phyloP scores from a whole-genome alignment of 306 rosid genomes.

The Prunus mume region DNA sequence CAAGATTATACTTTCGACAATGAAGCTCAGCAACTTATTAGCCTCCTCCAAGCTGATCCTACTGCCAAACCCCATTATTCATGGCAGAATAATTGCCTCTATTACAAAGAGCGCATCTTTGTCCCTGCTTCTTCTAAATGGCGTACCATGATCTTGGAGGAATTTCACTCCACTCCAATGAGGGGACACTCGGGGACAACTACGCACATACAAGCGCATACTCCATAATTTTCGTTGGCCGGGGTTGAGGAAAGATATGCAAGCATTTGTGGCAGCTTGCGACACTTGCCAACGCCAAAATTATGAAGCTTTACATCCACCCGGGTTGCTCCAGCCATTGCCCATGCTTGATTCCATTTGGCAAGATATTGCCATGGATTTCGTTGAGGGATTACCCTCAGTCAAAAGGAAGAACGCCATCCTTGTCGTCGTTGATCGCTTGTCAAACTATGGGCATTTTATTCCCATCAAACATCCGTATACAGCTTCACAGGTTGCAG shows the following conservation, averaged over 20 bases:
- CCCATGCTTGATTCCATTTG: neutral
- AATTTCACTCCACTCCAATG: neutral
- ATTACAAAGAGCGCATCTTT: neutral
- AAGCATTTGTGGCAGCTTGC: neutral
- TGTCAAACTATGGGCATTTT: neutral
- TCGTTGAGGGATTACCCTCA: neutral
- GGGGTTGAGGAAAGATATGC: neutral
- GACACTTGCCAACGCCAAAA: neutral
- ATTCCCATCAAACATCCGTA: neutral
- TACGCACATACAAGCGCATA: neutral
- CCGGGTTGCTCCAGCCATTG: neutral
- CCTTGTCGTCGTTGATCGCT: neutral
- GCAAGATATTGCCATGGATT: neutral
- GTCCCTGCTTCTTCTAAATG: accelerated
- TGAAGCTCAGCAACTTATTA: neutral
- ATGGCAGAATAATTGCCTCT: neutral
- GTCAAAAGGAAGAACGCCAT: neutral
- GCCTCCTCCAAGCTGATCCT: neutral
- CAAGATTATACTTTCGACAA: neutral
- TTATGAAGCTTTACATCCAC: neutral
- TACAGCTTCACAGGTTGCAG: neutral
- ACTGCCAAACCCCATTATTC: too few species aligned
- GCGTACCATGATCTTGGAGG: neutral
- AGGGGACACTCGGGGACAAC: neutral
- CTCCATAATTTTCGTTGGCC: neutral